These are phyloP conservation scores for Colletotrichum truncatum DNA, from an alignment of 2,329 filamentous ascomycete genomes.

Conservation along the genomic window DNA sequence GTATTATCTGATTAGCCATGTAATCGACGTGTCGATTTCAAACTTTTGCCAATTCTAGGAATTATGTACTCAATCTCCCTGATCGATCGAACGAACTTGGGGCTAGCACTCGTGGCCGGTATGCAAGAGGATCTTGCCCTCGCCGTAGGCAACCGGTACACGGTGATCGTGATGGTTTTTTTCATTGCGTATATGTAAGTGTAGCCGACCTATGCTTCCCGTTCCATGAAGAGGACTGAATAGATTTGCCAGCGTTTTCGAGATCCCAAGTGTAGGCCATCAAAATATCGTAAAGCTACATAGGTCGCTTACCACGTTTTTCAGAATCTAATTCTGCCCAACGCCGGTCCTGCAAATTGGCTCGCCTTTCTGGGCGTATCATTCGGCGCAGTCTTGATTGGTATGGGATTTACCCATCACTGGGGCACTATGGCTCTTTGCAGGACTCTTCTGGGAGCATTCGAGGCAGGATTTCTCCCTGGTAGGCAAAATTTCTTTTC, in stretches of 20 bases:
- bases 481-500: conserved; percentile 13
- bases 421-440: conserved; percentile 36
- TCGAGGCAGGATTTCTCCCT: conserved; percentile 38
- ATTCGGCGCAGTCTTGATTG: conserved; percentile 37
- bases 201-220: neutral
- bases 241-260: conserved; percentile 19
- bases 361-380: conserved; percentile 36
- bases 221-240: neutral
- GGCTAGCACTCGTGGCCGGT: conserved; percentile 29
- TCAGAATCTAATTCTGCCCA: conserved; percentile 37
- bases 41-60: conserved; percentile 45
- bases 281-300: too few relatives aligned
- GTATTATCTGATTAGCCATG: too few relatives aligned
- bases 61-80: conserved; percentile 32
- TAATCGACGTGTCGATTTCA: too few relatives aligned
- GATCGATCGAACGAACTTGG: conserved; percentile 30
- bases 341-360: conserved; percentile 37
- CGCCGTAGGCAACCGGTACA: conserved; percentile 26
- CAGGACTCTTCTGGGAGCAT: conserved; percentile 33
- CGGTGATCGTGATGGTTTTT: conserved; percentile 32
- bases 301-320: neutral
- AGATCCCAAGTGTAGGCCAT: conserved; percentile 32
- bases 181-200: conserved; percentile 36
- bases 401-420: conserved; percentile 42
- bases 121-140: conserved; percentile 30